Percentiles rank a stretch among this genome's conserved stretches.
phyloP scores from a whole-genome alignment of 1,139 yeast genomes.

The Blastobotrys arbuscula region DNA sequence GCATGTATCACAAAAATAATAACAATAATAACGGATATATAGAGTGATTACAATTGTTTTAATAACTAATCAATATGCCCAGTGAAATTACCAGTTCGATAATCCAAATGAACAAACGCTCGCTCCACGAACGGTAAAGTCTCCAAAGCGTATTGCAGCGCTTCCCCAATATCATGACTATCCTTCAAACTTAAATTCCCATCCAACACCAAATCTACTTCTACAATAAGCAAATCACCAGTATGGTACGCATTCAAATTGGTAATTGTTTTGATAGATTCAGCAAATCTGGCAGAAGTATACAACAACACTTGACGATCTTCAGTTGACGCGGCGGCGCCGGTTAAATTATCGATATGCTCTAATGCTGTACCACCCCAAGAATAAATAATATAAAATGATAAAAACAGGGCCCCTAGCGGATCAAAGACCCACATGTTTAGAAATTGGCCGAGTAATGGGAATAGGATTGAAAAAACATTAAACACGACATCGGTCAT shows the following conservation, averaged over 20 bases:
- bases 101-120: conserved; percentile 77
- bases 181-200: conserved; percentile 53
- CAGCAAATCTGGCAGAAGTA: conserved; percentile 64
- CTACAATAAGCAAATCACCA: conserved; percentile 72
- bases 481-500: conserved; percentile 71
- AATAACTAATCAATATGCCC: conserved; percentile 28
- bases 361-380: conserved; percentile 62
- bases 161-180: conserved; percentile 76
- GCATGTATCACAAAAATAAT: no score
- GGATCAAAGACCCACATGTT: conserved; percentile 71
- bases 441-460: conserved; percentile 49
- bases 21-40: no score
- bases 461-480: conserved; percentile 63
- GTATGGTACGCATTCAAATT: conserved; percentile 70
- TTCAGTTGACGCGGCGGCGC: conserved; percentile 59
- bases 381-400: conserved; percentile 55
- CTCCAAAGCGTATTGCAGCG: conserved; percentile 73
- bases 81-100: conserved; percentile 39
- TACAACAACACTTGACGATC: conserved; percentile 66
- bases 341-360: conserved; percentile 69
- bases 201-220: conserved; percentile 65
- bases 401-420: conserved; percentile 59
- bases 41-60: background rate
- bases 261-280: conserved; percentile 57
- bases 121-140: conserved; percentile 72